phyloP scores from a whole-genome alignment of 768 basidiomycete species.

The Dentipellis sp. region DNA sequence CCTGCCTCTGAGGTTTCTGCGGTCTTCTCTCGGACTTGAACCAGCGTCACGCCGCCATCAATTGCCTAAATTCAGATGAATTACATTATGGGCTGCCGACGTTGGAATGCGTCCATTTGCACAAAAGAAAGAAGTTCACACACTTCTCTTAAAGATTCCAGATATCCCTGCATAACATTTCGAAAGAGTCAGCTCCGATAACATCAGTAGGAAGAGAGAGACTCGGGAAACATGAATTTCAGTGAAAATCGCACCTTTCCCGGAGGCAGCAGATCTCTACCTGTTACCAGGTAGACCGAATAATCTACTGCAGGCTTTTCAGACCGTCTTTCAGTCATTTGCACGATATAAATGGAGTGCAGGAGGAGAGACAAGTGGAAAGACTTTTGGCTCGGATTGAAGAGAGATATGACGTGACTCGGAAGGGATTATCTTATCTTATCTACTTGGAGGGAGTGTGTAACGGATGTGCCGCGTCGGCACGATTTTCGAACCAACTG shows the following conservation, averaged over 20 bases:
- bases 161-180: neutral
- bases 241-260: conserved; percentile 44
- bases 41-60: conserved; percentile 80
- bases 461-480: no score
- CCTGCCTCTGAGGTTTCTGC: conserved; percentile 72
- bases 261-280: conserved; percentile 63
- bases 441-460: no score
- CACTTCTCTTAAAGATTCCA: conserved; percentile 10
- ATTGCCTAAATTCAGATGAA: conserved; percentile 42
- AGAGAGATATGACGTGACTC: no score
- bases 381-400: no score
- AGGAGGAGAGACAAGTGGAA: no score
- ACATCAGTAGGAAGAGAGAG: no score
- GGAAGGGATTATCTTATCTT: no score
- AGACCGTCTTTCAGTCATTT: neutral
- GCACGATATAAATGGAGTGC: no score
- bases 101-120: neutral
- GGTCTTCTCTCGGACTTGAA: conserved; percentile 85
- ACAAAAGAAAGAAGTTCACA: neutral
- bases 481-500: no score
- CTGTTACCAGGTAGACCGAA: conserved; percentile 83
- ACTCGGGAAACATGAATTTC: neutral
- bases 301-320: conserved; percentile 36
- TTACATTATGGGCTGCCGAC: neutral
- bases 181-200: neutral